phyloP scores from a whole-genome alignment of 768 basidiomycete genomes.

The Steccherinum ochraceum region DNA sequence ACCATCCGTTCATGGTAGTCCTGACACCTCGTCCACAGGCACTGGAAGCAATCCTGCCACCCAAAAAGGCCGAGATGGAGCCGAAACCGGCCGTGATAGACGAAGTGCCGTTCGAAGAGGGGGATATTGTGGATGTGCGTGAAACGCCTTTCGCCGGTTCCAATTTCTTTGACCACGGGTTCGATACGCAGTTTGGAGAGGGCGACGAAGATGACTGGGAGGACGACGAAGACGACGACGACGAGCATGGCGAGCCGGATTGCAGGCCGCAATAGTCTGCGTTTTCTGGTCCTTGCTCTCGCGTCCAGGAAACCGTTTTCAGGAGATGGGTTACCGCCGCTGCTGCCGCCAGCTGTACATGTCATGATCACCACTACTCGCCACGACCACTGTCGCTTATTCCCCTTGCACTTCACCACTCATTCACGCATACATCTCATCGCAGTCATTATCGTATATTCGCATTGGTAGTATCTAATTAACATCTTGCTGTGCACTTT shows the following conservation, averaged over 20 bases:
- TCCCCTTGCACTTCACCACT: not conserved
- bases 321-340: too few species aligned
- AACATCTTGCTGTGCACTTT: not conserved
- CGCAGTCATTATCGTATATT: not conserved
- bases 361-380: too few species aligned
- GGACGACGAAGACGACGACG: constrained; percentile 68
- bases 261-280: constrained; percentile 19
- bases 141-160: constrained; percentile 65
- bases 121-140: constrained; percentile 81
- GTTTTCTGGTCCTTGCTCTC: not conserved
- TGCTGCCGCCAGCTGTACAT: too few species aligned
- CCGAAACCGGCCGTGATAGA: constrained; percentile 69
- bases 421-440: not conserved
- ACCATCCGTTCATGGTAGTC: not conserved
- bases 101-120: constrained; percentile 66
- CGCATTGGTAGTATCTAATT: not conserved
- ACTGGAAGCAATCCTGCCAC: constrained; percentile 59
- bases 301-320: not conserved
- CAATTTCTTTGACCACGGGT: constrained; percentile 73
- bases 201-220: constrained; percentile 56
- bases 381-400: too few species aligned
- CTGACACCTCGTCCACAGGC: constrained; percentile 34
- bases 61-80: constrained; percentile 68
- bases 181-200: constrained; percentile 65
- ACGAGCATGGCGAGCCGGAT: constrained; percentile 42